phyloP scores from a whole-genome alignment of 495 filamentous ascomycete species.

The Lasiosphaeria miniovina region DNA sequence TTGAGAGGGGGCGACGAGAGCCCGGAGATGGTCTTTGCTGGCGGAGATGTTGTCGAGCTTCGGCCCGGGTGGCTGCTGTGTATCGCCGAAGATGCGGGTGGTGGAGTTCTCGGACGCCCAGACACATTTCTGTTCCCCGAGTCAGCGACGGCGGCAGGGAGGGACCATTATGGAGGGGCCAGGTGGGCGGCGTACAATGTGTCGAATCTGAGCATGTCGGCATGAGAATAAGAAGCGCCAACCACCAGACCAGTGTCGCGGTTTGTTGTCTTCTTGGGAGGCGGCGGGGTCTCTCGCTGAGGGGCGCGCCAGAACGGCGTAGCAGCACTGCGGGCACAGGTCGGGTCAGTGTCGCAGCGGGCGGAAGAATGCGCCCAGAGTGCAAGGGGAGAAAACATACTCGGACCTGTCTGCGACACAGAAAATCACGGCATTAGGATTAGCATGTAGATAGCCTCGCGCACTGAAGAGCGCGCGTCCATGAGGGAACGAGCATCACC shows the following conservation, averaged over 20 bases:
- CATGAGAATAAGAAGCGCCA: slow-evolving; percentile 93
- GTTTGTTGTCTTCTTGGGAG: slow-evolving; percentile 51
- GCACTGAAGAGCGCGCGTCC: slow-evolving; percentile 4
- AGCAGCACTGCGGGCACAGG: slow-evolving; percentile 53
- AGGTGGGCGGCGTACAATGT: slow-evolving; percentile 51
- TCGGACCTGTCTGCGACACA: slow-evolving; percentile 55
- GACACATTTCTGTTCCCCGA: slow-evolving; percentile 38
- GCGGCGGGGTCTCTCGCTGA: slow-evolving; percentile 47
- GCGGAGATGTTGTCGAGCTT: slow-evolving; percentile 50
- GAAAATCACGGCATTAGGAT: slow-evolving; percentile 28
- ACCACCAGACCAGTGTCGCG: slow-evolving; percentile 77
- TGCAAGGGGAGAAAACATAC: slow-evolving; percentile 40
- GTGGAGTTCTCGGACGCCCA: slow-evolving; percentile 49
- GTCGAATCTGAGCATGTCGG: slow-evolving; percentile 87
- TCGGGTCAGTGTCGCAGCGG: slow-evolving; percentile 9
- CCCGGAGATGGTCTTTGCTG: slow-evolving; percentile 50
- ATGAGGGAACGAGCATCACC: slow-evolving; percentile 23
- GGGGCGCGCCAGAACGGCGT: slow-evolving; percentile 89
- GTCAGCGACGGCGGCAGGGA: slow-evolving; percentile 16
- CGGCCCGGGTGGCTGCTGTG: slow-evolving; percentile 23
- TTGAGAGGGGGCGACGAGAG: slow-evolving; percentile 60
- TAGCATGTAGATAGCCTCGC: not conserved
- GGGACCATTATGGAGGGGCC: not conserved
- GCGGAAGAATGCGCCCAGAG: not conserved
- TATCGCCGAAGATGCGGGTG: slow-evolving; percentile 32